Base-by-base conservation (phyloP, 805 yeast genomes). In the Candida endomychidarum region DNA sequence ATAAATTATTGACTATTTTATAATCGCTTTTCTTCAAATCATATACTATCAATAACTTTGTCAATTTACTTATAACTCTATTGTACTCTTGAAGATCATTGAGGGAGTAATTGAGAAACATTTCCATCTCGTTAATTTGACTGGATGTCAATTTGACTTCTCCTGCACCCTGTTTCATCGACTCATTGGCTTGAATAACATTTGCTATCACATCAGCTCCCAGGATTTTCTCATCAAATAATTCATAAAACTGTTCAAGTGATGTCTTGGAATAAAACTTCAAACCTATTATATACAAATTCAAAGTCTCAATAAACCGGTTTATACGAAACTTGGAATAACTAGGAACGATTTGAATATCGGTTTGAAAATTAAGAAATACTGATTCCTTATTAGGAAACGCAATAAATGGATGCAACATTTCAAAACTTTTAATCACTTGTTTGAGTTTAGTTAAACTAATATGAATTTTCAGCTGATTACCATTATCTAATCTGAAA, bases 251-350 rank as follows among this genome's bases (percentile, higher is more conserved):
- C 10, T 20, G 15, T 21, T 20, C 25, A 9, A 27, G 33, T 4
- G 38, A 38, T 3, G n/a, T 9, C 5, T 15, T 4, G 23, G 47
- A 48, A 43, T 46, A 57, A 30, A 61, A 55, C 5, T 61, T 43
- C 3, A 80, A 45, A n/a, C 67, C 55, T 14, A 68, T 58, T 10
- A 84, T 52, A 24, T 80, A 61, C 6, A 72, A 47, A 47, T 82
- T 82, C 24, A 82, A 46, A 24, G 65, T 60, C 25, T 71, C 67
- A 15, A 79, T 54, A 24, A 77, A 57, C 23, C 74, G 64, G 47
- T 79, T 79, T 24, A 75, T 48, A 34, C 70, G 66, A 30, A 69
- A 52, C 47, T 79, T 80, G 45, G 68, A 70, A 47, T 61, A 67
- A 12, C 52, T 48, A 3, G 69, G 64, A 3, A 54, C 49, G 1